Conservation (phyloP, 305 asterid genomes). For the Solanum aculeatissimum region DNA sequence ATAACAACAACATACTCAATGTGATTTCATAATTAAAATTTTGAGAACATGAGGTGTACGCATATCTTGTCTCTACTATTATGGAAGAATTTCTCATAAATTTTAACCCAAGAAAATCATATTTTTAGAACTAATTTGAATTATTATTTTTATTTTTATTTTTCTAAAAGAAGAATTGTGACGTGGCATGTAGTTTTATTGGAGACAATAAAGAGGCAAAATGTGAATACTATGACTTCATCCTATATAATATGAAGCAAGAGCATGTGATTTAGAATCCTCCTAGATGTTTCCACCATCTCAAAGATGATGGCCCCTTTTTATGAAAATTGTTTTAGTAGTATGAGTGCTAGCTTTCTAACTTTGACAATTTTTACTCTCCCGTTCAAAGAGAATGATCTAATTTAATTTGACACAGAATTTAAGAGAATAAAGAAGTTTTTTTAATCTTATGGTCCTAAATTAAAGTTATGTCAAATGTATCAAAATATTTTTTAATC, state of each 20-base stretch:
- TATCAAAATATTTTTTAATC: too few species aligned
- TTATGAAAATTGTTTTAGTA: not conserved
- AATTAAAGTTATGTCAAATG: too few species aligned
- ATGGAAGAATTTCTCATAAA: too few species aligned
- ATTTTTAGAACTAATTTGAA: too few species aligned
- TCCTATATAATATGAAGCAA: not conserved
- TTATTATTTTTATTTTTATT: too few species aligned
- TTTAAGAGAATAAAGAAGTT: too few species aligned
- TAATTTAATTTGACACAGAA: too few species aligned
- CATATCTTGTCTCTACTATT: not conserved
- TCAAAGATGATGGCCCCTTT: not conserved
- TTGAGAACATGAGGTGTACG: fast-evolving
- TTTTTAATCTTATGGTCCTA: too few species aligned
- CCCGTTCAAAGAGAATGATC: too few species aligned
- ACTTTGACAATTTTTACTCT: not conserved
- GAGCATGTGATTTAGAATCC: not conserved
- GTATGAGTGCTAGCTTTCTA: not conserved
- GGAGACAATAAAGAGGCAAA: not conserved
- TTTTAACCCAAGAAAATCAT: not conserved
- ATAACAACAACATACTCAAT: too few species aligned
- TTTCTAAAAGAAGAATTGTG: not conserved
- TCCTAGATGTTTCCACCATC: not conserved
- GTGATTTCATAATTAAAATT: too few species aligned
- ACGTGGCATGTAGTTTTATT: not conserved
- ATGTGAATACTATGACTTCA: not conserved